Evolutionary conservation across 805 yeast genomes (phyloP).

Genomic region (Clavispora fructus): DNA sequence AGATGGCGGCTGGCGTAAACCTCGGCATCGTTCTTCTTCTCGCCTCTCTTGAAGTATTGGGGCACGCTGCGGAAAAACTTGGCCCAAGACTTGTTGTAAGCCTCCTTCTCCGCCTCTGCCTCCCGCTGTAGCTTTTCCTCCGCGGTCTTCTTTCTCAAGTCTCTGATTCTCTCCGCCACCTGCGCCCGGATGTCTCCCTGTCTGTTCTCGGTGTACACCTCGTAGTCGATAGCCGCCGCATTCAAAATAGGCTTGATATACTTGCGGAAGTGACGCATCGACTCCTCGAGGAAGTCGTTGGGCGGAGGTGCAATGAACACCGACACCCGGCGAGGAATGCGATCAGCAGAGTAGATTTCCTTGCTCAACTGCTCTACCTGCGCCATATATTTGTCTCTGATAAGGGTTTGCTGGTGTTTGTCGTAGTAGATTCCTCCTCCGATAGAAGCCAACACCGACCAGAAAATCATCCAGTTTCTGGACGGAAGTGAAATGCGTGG

Average conservation of each 20-base stretch:
- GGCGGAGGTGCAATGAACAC: constrained; percentile 97
- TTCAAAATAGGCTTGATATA: constrained; percentile 82
- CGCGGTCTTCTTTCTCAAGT: constrained; percentile 45
- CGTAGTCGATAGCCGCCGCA: constrained; percentile 80
- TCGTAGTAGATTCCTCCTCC: constrained; percentile 82
- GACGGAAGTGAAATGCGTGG: constrained; percentile 76
- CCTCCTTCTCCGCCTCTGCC: constrained; percentile 1
- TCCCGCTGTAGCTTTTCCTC: constrained; percentile 7
- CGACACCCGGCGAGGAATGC: constrained; percentile 67
- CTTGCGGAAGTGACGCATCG: constrained; percentile 66
- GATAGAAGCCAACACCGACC: constrained; percentile 60
- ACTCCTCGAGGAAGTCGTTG: constrained; percentile 74
- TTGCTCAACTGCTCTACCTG: constrained; percentile 52
- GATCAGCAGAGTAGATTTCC: constrained; percentile 38
- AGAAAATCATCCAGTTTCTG: constrained; percentile 88
- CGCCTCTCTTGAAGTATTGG: constrained; percentile 9
- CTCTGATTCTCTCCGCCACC: constrained; percentile 80
- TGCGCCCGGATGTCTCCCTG: constrained; percentile 83
- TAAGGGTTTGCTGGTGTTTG: constrained; percentile 60
- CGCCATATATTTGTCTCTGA: constrained; percentile 61
- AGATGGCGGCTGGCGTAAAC: constrained; percentile 25
- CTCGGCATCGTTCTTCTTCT: constrained; percentile 22
- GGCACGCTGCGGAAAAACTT: constrained; percentile 20
- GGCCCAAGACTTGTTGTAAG: constrained; percentile 23
- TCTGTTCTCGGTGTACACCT: constrained; percentile 65